Evolutionary conservation across 345 rosid species (phyloP), one percentile per base, ranked within the genome.

Genomic region (Syzygium aromaticum): DNA sequence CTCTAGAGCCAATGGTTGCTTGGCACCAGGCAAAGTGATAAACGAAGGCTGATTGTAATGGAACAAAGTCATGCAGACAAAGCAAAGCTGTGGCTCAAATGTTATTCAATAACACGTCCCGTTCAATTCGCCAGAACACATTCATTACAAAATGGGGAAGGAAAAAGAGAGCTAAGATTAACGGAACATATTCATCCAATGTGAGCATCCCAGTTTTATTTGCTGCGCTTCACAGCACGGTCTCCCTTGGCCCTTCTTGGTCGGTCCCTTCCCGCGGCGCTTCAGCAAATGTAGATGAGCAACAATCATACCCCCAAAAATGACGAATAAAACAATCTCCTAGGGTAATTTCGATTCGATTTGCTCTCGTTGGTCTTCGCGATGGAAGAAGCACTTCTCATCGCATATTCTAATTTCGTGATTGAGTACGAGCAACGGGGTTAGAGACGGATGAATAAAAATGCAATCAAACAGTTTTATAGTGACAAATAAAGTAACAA

Each of bases 161-260:
- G 73, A 61, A 61, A 61, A 61, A 28, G 73, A 61, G 73, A 61
- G 73, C 73, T n/a, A 23, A 61, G 19, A 61, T 61, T 61, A n/a
- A 61, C 64, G n/a, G 73, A n/a, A 61, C 33, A 61, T 40, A 40
- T 40, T 40, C 43, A 40, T 40, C 43, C 43, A 64, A 64, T 38
- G 43, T 30, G 43, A 30, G 77, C 22, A 9, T 67, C 85, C 43
- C n/a, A 28, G 83, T 46, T 52, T 86, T 49, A 87, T 61, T 84
- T 82, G 54, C 54, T 87, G 30, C 86, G 80, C 51, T 82, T 95
- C 1, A 87, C 87, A 5, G 96, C 96, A 88, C 96, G 95, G 95
- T 90, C 77, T 95, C 87, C 97, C 96, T 27, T 93, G 94, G 86
- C 98, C 96, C 92, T 95, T 96, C 95, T 95, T 92, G 64, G 95